These are phyloP conservation scores for Penicillium rolfsii DNA, from an alignment of 2,329 filamentous ascomycete genomes.

Conservation along the genomic window DNA sequence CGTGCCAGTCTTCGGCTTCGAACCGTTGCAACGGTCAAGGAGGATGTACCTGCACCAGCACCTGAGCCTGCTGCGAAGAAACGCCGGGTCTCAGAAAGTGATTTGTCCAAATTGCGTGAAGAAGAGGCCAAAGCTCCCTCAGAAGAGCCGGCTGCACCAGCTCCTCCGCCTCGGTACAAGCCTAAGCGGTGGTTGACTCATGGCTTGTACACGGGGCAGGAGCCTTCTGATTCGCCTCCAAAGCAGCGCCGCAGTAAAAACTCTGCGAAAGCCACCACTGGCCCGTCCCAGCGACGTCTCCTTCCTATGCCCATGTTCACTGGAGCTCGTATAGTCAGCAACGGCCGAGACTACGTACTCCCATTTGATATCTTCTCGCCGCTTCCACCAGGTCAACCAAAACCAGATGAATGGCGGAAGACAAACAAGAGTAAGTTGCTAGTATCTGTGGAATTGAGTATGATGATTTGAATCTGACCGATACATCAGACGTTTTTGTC, in stretches of 20 bases:
- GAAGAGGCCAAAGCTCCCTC: slow-evolving; percentile 21
- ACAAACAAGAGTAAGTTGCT: slow-evolving; percentile 78
- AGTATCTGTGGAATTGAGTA: neutral
- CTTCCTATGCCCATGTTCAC: slow-evolving; percentile 80
- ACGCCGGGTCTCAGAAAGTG: slow-evolving; percentile 46
- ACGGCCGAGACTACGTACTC: slow-evolving; percentile 80
- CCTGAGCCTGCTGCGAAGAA: slow-evolving; percentile 44
- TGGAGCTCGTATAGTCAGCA: slow-evolving; percentile 70
- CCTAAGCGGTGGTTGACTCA: slow-evolving; percentile 78
- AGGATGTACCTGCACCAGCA: slow-evolving; percentile 23
- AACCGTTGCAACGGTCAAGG: slow-evolving; percentile 33
- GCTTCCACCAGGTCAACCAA: slow-evolving; percentile 80
- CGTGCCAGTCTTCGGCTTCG: slow-evolving; percentile 62
- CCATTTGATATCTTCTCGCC: slow-evolving; percentile 91
- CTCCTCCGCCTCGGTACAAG: slow-evolving; percentile 38
- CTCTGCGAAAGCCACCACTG: slow-evolving; percentile 37
- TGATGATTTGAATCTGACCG: slow-evolving; percentile 2
- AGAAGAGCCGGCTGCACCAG: slow-evolving; percentile 25
- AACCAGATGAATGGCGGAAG: slow-evolving; percentile 90
- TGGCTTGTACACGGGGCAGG: slow-evolving; percentile 86
- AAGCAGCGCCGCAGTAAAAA: slow-evolving; percentile 54
- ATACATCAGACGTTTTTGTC: slow-evolving; percentile 76
- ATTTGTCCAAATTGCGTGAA: slow-evolving; percentile 32
- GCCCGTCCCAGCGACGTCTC: slow-evolving; percentile 44
- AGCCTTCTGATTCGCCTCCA: slow-evolving; percentile 53